Evolutionary conservation across 805 yeast genomes (phyloP), one percentile per base, ranked within the genome.

Genomic region (Zygotorulaspora florentina): DNA sequence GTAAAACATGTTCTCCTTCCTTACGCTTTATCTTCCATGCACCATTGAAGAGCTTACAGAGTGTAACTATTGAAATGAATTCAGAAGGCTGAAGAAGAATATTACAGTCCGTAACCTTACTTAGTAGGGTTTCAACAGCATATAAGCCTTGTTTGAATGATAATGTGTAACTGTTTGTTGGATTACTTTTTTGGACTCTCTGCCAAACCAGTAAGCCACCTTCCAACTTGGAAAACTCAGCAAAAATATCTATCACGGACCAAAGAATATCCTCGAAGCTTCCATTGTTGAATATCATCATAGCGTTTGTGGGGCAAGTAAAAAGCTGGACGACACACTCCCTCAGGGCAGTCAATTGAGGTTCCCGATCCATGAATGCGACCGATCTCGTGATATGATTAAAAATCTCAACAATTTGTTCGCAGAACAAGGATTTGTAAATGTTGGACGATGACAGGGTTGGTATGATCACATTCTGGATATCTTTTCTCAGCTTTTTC

Each of bases 291-390:
- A 80, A 64, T 13, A 80, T 65, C 34, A 56, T 61, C 1, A 77
- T 76, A 0, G 95, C 82, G 52, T 85, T 83, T 0, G 89, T 77
- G 0, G 97, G 96, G 43, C 95, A 84, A 0, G 97, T 90, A 64
- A 89, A 89, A 17, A 93, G 68, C 65, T 93, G 99, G 0, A 91
- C 81, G 0, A 95, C 81, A 16, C 91, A 67, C 31, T 83, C 79
- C 31, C 82, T 75, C 70, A 90, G 73, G 3, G 86, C 74, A 10
- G 91, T 87, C 44, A 79, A 67, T 55, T 89, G 96, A 0, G 96
- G 96, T 58, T 93, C 98, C 48, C 96, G 74, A 58, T 93, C 99
- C 51, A 80, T 69, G 16, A 65, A 58, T n/a, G 80, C 77, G 43
- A 76, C 66, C 9, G 73, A 68, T 12, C 71, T 72, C 3, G 80